These are phyloP conservation scores for Debaryomyces sp. DNA, from an alignment of 1,139 yeast species.

Conservation along the genomic window DNA sequence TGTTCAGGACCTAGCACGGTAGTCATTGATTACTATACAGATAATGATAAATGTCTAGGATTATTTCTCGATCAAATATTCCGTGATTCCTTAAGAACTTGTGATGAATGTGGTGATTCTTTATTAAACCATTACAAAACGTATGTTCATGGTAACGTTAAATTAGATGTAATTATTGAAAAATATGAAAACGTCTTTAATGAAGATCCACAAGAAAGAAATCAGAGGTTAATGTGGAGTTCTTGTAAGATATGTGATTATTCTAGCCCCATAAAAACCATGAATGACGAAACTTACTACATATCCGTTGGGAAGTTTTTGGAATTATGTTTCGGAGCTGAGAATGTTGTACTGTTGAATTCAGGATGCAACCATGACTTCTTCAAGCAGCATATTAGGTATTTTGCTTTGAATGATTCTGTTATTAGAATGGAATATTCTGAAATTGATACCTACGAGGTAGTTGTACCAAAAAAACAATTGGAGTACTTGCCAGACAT, in stretches of 20 bases:
- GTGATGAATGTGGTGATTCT: slow-evolving; percentile 81
- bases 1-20: slow-evolving; percentile 88
- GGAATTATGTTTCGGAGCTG: slow-evolving; percentile 84
- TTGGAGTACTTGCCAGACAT: slow-evolving; percentile 73
- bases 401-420: slow-evolving; percentile 79
- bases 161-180: slow-evolving; percentile 77
- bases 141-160: slow-evolving; percentile 88
- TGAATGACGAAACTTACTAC: slow-evolving; percentile 89
- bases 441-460: slow-evolving; percentile 71
- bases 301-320: slow-evolving; percentile 91
- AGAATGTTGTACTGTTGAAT: slow-evolving; percentile 33
- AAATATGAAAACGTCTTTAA: slow-evolving; percentile 55
- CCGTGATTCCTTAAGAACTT: slow-evolving; percentile 63
- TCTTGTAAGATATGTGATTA: slow-evolving; percentile 79
- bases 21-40: slow-evolving; percentile 86
- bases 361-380: slow-evolving; percentile 72
- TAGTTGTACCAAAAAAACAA: slow-evolving; percentile 75
- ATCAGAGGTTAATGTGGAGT: slow-evolving; percentile 84
- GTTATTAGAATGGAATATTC: slow-evolving; percentile 82
- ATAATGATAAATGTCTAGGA: slow-evolving; percentile 87
- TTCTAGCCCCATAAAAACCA: slow-evolving; percentile 78
- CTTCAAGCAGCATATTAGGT: slow-evolving; percentile 77
- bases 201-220: slow-evolving; percentile 48
- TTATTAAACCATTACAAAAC: slow-evolving; percentile 78
- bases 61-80: slow-evolving; percentile 83